phyloP scores from a whole-genome alignment of 2,329 filamentous ascomycete species.

The Neonectria magnoliae region DNA sequence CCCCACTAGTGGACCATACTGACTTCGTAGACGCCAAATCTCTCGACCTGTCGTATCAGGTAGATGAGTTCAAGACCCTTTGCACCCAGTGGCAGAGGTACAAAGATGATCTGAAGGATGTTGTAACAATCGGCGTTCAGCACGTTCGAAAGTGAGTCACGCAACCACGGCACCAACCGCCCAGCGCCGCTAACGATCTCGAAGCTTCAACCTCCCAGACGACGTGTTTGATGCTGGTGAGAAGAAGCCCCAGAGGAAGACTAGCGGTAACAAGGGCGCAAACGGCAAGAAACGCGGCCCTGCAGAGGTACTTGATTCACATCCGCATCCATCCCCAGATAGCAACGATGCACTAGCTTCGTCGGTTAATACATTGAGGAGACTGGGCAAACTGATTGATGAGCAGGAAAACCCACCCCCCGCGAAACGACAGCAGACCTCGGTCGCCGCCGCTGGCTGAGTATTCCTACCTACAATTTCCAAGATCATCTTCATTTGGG shows the following conservation, averaged over 20 bases:
- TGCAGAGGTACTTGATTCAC: slow-evolving; percentile 53
- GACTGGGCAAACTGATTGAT: slow-evolving; percentile 40
- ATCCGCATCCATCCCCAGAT: slow-evolving; percentile 26
- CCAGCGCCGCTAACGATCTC: slow-evolving; percentile 24
- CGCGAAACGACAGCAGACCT: slow-evolving; percentile 55
- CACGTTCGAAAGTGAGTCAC: slow-evolving; percentile 83
- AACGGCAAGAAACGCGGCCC: slow-evolving; percentile 60
- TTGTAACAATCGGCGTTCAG: slow-evolving; percentile 76
- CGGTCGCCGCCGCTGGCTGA: slow-evolving; percentile 53
- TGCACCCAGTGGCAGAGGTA: slow-evolving; percentile 82
- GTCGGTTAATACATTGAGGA: slow-evolving; percentile 12
- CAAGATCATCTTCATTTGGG: slow-evolving; percentile 20
- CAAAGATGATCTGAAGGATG: slow-evolving; percentile 72
- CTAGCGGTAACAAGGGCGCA: slow-evolving; percentile 48
- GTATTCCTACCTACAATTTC: slow-evolving; percentile 26
- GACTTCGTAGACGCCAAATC: slow-evolving; percentile 69
- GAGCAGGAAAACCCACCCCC: slow-evolving; percentile 51
- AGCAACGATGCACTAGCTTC: slow-evolving; percentile 23
- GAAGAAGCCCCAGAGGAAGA: slow-evolving; percentile 72
- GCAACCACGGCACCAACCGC: neutral
- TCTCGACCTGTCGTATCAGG: slow-evolving; percentile 82
- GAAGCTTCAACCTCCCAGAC: slow-evolving; percentile 84
- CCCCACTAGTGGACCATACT: slow-evolving; percentile 35
- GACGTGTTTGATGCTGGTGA: slow-evolving; percentile 90
- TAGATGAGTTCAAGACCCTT: slow-evolving; percentile 85